Evolutionary conservation across 805 yeast species (phyloP).

Genomic region (Candida alai): DNA sequence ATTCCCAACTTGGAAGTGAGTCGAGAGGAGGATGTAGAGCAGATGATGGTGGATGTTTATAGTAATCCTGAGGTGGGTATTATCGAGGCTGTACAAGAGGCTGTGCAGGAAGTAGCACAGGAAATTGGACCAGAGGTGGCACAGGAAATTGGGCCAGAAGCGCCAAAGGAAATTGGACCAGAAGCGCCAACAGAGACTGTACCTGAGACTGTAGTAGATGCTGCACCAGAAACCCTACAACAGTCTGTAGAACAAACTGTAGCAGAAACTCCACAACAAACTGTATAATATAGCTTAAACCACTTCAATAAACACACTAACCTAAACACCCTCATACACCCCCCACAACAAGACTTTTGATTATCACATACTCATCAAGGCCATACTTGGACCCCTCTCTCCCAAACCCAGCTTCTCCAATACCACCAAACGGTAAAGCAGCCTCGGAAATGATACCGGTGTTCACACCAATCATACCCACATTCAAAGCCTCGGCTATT

Average conservation of each 20-base stretch:
- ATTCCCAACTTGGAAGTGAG: too few relatives aligned
- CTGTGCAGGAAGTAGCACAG: too few relatives aligned
- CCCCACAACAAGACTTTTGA: constrained; percentile 61
- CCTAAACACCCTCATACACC: constrained; percentile 7
- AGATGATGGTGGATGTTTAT: constrained; percentile 10
- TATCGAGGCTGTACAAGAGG: constrained; percentile 21
- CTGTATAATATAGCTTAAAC: not conserved
- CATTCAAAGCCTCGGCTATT: constrained; percentile 64
- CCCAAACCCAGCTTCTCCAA: constrained; percentile 66
- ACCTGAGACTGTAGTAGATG: not conserved
- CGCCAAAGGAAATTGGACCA: not conserved
- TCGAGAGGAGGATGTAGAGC: constrained; percentile 14
- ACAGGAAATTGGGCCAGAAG: constrained; percentile 1
- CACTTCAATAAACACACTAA: not conserved
- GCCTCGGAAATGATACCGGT: constrained; percentile 69
- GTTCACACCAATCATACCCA: constrained; percentile 82
- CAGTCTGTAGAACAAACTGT: not conserved
- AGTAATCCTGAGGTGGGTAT: constrained; percentile 16
- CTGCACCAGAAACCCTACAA: not conserved
- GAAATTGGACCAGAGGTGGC: not conserved
- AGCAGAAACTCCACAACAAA: not conserved
- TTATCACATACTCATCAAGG: constrained; percentile 54
- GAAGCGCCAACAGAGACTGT: not conserved
- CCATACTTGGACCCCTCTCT: constrained; percentile 66
- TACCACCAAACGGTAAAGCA: constrained; percentile 57